Base-by-base conservation (phyloP, 108 stramenopile genomes). In the Cafeteria roenbergensis region DNA sequence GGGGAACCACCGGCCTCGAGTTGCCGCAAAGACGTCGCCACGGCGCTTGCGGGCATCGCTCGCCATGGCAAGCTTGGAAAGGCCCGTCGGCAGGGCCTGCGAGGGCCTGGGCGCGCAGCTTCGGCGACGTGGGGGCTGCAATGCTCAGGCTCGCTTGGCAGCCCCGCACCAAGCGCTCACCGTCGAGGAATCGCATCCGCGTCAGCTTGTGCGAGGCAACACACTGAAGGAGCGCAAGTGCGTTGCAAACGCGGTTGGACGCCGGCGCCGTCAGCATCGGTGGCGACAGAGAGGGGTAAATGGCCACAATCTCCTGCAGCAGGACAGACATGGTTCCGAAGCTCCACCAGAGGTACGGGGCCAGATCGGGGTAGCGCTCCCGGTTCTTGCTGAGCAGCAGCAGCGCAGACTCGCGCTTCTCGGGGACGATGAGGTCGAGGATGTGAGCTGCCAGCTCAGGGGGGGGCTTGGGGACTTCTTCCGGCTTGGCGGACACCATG, bases 161-260 rank as follows among this genome's bases (percentile, higher is more conserved):
- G 20, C 38, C 34, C 1, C 52, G 24, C 61, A 29, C 34, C 22
- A 21, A 26, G 3, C 9, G 58, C 34, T 59, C 34, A 71, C 66
- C 69, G 8, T 71, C 75, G 50, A 99, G 73, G 74, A 99, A 95
- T 28, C 90, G 83, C 36, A 78, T 80, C 36, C 94, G 77, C 21
- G 97, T 99, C 69, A 95, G 93, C 0, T 88, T 79, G 81, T 99
- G 97, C 51, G 87, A 89, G 0, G 97, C 97, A 25, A 99, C 97
- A 69, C 94, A 95, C 73, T 99, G 97, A 51, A 99, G 70, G 56
- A 99, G 76, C 32, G 97, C 94, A 55, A 99, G 78, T 2, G 97
- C 97, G 75, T 99, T 99, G 82, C 97, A 99, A 9, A 95, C 94
- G 1, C 95, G 85, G 69, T 95, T 99, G 64, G 78, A 80, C 6